A percentile compares a stretch with the other conserved stretches of the same genome.
phyloP scores from a whole-genome alignment of 306 rosid genomes.

The Cucumis melo region DNA sequence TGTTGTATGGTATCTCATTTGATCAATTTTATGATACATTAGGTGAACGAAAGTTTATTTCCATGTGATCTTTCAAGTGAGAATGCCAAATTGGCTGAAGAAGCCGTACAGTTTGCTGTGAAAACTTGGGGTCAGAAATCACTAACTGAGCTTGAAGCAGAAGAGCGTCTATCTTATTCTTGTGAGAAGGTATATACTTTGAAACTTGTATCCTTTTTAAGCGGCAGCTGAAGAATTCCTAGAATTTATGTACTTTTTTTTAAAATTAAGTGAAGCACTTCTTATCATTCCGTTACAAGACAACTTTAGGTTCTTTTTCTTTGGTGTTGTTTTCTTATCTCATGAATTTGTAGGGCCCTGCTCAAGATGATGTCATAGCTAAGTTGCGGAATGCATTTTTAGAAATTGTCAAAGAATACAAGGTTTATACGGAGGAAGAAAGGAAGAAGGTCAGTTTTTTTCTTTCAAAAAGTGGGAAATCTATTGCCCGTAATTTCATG shows the following conservation, averaged over 20 bases:
- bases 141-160: constrained; percentile 85
- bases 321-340: not conserved
- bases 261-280: not conserved
- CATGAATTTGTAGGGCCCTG: constrained; percentile 58
- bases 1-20: not conserved
- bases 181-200: constrained; percentile 64
- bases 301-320: not conserved
- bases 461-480: constrained; percentile 1
- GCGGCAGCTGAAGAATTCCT: not conserved
- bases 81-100: constrained; percentile 55
- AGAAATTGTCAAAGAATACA: constrained; percentile 70
- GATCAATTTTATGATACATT: constrained; percentile 11
- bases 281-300: not conserved
- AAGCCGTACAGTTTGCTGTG: constrained; percentile 68
- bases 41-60: constrained; percentile 83
- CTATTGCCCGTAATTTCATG: constrained; percentile 6
- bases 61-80: constrained; percentile 66
- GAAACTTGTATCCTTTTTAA: not conserved
- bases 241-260: not conserved
- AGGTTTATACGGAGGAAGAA: constrained; percentile 81
- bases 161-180: constrained; percentile 90
- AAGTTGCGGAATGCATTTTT: constrained; percentile 63
- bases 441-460: constrained; percentile 50
- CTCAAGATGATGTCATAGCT: constrained; percentile 75
- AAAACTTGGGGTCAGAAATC: constrained; percentile 84